Base-by-base conservation (phyloP, 257 asterid species). In the Nicotiana benthamiana region DNA sequence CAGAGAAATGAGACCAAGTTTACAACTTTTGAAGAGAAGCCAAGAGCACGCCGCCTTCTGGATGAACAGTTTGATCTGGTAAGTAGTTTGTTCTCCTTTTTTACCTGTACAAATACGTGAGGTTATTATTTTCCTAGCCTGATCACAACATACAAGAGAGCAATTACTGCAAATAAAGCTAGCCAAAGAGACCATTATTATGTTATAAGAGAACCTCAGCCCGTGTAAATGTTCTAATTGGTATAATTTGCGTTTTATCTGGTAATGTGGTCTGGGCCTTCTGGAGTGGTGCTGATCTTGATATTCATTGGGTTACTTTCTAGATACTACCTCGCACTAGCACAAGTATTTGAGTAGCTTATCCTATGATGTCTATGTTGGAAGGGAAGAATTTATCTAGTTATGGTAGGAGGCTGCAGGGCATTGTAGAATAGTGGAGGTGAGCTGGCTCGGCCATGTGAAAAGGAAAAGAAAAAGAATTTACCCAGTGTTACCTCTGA, bases 11-110 rank as follows among this genome's bases (percentile, higher is more conserved):
- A 64, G 77, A 51, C 27, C 18, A 48, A 70, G 40, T 5, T 79
- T 67, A 28, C 82, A 20, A 40, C 53, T 27, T 7, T 64, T 67
- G 62, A 56, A 60, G 90, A 87, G 89, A 86, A 85, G 64, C 85
- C 83, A 46, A 90, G 99, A 83, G 83, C 27, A 74, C 96, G 88
- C 51, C 93, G 99, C 16, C 89, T 87, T 76, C 88, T 95, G 22
- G 99, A 93, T 86, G 97, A 93, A 70, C 97, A 92, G 81, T 95
- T 95, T 89, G 99, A 92, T 80, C 4, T 90, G 94, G 99, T 92
- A 77, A 81, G 90, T n/a, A 26, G 53, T 60, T 76, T 24, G 67
- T 83, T 83, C 60, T 20, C 62, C 30, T 43, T 68, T 84, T 30
- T 66, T 66, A 7, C 11, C 1, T 27, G 18, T 20, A 24, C 61